Percentiles rank a stretch among this genome's conserved stretches.
phyloP scores from a whole-genome alignment of 371 early-diverging fungal genomes.

The Apophysomyces sp. region DNA sequence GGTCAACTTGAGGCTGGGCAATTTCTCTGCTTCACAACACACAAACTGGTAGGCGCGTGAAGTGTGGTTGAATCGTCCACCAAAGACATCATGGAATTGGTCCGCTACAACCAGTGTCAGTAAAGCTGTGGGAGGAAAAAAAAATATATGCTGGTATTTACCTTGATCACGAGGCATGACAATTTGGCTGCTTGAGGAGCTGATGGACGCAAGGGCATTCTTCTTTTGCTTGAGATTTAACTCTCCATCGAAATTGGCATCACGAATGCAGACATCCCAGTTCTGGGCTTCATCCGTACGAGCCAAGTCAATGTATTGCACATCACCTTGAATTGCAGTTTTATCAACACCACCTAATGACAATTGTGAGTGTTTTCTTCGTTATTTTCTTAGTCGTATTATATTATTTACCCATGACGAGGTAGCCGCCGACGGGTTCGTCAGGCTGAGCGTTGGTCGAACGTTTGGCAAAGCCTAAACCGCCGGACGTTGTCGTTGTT shows the following conservation, averaged over 20 bases:
- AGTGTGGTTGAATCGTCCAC: constrained; percentile 20
- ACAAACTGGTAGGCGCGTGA: constrained; percentile 35
- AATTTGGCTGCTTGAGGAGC: constrained; percentile 34
- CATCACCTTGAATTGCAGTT: constrained; percentile 32
- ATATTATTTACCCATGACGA: constrained; percentile 29
- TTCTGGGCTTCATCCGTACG: constrained; percentile 18
- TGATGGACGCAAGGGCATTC: constrained; percentile 38
- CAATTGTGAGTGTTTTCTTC: too few species aligned
- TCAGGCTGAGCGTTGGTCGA: constrained; percentile 5
- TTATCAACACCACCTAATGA: constrained; percentile 37
- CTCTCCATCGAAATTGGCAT: constrained; percentile 31
- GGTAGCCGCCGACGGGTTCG: constrained; percentile 32
- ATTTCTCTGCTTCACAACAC: constrained; percentile 30
- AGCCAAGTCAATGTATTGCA: constrained; percentile 35
- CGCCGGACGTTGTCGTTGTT: constrained; percentile 25
- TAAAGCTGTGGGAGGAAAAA: not conserved
- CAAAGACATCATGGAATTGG: constrained; percentile 37
- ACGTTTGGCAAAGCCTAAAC: constrained; percentile 36
- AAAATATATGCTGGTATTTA: not conserved
- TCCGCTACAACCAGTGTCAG: constrained; percentile 23
- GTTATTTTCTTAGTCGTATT: too few species aligned
- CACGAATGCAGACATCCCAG: constrained; percentile 44
- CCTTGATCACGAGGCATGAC: constrained; percentile 39
- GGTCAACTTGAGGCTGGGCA: constrained; percentile 38
- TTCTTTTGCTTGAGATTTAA: constrained; percentile 29